phyloP scores from a whole-genome alignment of 2,329 filamentous ascomycete species.

The Colletotrichum noveboracense region DNA sequence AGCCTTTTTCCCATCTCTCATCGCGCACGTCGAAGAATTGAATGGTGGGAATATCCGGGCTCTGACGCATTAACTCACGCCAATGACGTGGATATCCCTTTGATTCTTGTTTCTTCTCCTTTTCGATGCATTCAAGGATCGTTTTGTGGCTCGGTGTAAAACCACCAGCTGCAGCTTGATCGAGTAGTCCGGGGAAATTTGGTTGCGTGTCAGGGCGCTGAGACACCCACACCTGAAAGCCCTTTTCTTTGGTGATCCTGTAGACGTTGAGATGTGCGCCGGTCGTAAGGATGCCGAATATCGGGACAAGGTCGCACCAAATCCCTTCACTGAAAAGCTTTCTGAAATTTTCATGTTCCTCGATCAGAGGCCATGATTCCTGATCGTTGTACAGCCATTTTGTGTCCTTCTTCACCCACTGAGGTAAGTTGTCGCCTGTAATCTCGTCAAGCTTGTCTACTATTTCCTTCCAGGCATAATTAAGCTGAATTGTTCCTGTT shows the following conservation, averaged over 20 bases:
- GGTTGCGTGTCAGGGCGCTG: background rate
- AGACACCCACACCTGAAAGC: background rate
- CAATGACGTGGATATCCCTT: background rate
- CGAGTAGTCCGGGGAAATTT: background rate
- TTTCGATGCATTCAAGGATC: background rate
- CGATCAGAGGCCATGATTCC: background rate
- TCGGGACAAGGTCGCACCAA: background rate
- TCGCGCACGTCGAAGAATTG: background rate
- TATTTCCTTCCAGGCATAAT: background rate
- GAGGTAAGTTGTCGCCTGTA: background rate
- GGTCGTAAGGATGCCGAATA: background rate
- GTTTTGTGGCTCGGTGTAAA: background rate
- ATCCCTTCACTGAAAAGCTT: background rate
- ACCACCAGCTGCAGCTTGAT: background rate
- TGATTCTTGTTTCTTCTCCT: background rate
- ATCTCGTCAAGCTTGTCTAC: background rate
- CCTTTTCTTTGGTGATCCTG: background rate
- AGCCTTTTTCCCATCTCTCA: background rate
- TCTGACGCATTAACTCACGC: background rate
- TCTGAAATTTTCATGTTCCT: background rate
- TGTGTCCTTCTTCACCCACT: background rate
- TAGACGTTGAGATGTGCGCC: background rate
- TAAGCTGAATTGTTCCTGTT: background rate
- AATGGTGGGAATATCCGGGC: background rate
- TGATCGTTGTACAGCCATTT: background rate